Base-by-base conservation (phyloP, 148 eudicot genomes). In the Gaultheria prostrata region DNA sequence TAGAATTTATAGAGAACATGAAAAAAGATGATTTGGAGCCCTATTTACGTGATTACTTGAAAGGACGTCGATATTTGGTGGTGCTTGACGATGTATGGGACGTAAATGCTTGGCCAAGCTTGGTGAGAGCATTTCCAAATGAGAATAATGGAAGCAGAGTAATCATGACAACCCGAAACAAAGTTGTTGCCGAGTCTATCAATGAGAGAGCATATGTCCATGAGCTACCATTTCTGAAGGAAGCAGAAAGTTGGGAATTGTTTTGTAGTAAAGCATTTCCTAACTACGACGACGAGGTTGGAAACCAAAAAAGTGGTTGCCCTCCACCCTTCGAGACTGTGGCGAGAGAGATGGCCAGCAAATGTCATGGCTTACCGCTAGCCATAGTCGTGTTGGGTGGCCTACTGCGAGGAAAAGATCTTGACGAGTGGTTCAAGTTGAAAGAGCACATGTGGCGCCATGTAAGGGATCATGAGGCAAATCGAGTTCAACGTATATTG, bases 31-130 rank as follows among this genome's bases (percentile, higher is more conserved):
- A 46, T 46, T 46, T 46, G 77, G 63, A 48, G 24, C 30, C 26
- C 6, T 12, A 82, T n/a, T 35, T 82, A 17, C 24, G 18, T 6
- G 46, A 82, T 6, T 24, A 67, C 1, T 30, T 81, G 43, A 3
- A 81, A 45, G 57, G 30, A 1, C 9, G 24, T 46, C 24, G 43
- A 2, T 70, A 82, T 24, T 8, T 82, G 39, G 61, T 70, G 5
- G 83, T 82, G 43, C 15, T 82, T 46, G 83, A 82, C 21, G 83
- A 82, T 82, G 26, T 71, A 71, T 82, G 83, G 83, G 43, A 67
- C 28, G 14, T 6, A 69, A 10, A 69, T 13, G 78, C 39, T 49
- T 82, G 69, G 77, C 45, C 10, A 46, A 46, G 49, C 49, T 46
- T 82, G 78, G 73, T 12, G 32, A 82, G 32, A 72, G 84, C 84